Conservation (phyloP, 108 stramenopile species). For the Skeletonema costatum region DNA sequence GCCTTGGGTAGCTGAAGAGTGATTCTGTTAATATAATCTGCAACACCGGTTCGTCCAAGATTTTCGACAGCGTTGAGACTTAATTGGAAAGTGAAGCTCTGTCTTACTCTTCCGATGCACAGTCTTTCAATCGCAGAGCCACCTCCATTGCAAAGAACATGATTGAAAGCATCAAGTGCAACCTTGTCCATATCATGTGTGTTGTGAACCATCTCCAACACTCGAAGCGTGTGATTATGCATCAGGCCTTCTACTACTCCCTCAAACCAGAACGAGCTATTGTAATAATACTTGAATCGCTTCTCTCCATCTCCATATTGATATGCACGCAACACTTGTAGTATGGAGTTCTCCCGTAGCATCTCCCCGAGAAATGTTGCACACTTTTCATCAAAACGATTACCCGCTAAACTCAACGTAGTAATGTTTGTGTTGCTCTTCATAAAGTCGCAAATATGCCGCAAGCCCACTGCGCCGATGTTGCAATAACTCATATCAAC, state of each 20-base stretch:
- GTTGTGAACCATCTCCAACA: background rate
- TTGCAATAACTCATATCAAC: background rate
- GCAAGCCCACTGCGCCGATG: background rate
- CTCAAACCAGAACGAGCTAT: conserved; percentile 1
- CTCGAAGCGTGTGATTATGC: conserved; percentile 1
- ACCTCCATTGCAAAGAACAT: background rate
- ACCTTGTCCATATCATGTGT: conserved; percentile 1
- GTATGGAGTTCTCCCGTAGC: background rate
- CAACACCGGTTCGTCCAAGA: background rate
- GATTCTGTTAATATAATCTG: background rate
- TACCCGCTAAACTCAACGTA: background rate
- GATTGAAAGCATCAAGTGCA: conserved; percentile 1
- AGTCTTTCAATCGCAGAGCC: background rate
- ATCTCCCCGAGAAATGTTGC: background rate
- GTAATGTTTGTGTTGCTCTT: background rate
- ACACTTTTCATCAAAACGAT: background rate
- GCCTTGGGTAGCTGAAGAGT: background rate
- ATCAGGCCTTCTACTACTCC: background rate
- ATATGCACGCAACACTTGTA: background rate
- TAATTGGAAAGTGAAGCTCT: background rate
- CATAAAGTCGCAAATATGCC: background rate
- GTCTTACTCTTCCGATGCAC: background rate
- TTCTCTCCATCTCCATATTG: conserved; percentile 4
- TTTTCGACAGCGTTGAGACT: conserved; percentile 3
- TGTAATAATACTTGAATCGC: conserved; percentile 1